Evolutionary conservation across 2,329 filamentous ascomycete species (phyloP).

Genomic region (Sporothrix schenckii): DNA sequence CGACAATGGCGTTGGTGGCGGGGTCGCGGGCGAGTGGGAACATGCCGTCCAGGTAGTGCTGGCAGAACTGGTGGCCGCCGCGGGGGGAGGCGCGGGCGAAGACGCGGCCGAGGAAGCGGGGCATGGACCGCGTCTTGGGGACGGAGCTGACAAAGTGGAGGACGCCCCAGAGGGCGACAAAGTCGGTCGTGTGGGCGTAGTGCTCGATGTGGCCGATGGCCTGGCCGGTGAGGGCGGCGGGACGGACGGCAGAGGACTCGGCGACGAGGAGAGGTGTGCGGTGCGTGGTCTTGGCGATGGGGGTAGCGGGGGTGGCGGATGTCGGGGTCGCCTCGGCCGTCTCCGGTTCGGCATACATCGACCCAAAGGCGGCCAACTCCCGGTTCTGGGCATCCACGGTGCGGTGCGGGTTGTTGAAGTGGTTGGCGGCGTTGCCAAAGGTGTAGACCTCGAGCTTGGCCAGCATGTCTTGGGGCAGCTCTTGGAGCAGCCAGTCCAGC

Average conservation of each 20-base stretch:
- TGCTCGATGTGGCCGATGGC: slow-evolving; percentile 76
- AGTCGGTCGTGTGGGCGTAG: slow-evolving; percentile 74
- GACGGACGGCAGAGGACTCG: slow-evolving; percentile 44
- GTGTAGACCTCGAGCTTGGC: slow-evolving; percentile 75
- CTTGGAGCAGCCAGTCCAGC: slow-evolving; percentile 75
- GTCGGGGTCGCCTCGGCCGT: neutral
- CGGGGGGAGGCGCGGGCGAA: slow-evolving; percentile 56
- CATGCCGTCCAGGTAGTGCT: slow-evolving; percentile 66
- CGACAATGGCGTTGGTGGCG: slow-evolving; percentile 47
- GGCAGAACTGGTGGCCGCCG: slow-evolving; percentile 62
- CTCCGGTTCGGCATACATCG: neutral
- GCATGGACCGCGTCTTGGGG: slow-evolving; percentile 51
- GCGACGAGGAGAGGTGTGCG: slow-evolving; percentile 32
- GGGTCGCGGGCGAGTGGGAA: slow-evolving; percentile 56
- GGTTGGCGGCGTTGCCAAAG: slow-evolving; percentile 77
- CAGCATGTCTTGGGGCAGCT: slow-evolving; percentile 67
- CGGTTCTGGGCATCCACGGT: slow-evolving; percentile 52
- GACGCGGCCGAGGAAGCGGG: slow-evolving; percentile 64
- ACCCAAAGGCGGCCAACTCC: slow-evolving; percentile 8
- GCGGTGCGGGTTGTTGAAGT: slow-evolving; percentile 76
- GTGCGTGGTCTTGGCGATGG: neutral
- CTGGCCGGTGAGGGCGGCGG: slow-evolving; percentile 48
- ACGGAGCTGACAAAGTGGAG: slow-evolving; percentile 63
- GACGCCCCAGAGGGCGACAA: slow-evolving; percentile 74
- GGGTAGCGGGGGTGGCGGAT: neutral